Evolutionary conservation across 73 alveolate genomes (phyloP).

Genomic region (Diophrys appendiculata): DNA sequence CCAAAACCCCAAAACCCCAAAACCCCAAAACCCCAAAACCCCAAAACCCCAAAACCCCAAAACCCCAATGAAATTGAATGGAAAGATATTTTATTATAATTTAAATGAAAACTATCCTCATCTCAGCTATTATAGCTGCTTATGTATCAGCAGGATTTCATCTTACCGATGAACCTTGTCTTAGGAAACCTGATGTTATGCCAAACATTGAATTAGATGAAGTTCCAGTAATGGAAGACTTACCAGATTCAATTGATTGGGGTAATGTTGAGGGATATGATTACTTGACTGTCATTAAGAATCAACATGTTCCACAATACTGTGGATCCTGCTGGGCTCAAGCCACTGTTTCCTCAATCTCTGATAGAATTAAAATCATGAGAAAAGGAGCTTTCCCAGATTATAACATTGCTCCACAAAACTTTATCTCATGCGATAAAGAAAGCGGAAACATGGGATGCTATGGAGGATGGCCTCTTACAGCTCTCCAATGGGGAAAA

Average conservation of each 20-base stretch:
- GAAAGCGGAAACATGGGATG: slow-evolving; percentile 80
- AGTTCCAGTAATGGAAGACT: neutral
- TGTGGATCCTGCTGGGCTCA: slow-evolving; percentile 99
- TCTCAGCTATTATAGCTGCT: no score
- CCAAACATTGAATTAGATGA: no score
- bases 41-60: slow-evolving; percentile 8
- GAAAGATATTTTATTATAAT: no score
- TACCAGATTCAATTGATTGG: slow-evolving; percentile 72
- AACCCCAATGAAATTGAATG: slow-evolving; percentile 2
- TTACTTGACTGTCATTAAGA: slow-evolving; percentile 81
- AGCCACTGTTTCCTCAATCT: slow-evolving; percentile 88
- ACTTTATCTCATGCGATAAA: slow-evolving; percentile 77
- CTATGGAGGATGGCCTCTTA: slow-evolving; percentile 77
- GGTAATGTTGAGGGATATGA: slow-evolving; percentile 82
- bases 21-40: slow-evolving; percentile 8
- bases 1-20: slow-evolving; percentile 21
- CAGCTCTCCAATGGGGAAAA: slow-evolving; percentile 70
- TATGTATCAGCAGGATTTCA: no score
- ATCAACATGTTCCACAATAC: slow-evolving; percentile 90
- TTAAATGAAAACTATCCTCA: no score
- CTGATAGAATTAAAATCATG: slow-evolving; percentile 89
- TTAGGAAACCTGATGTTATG: neutral
- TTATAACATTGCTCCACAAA: slow-evolving; percentile 83
- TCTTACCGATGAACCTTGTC: slow-evolving; percentile 1
- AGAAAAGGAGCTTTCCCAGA: slow-evolving; percentile 91